phyloP scores from a whole-genome alignment of 345 rosid species.

The Aquilaria yunnanensis region DNA sequence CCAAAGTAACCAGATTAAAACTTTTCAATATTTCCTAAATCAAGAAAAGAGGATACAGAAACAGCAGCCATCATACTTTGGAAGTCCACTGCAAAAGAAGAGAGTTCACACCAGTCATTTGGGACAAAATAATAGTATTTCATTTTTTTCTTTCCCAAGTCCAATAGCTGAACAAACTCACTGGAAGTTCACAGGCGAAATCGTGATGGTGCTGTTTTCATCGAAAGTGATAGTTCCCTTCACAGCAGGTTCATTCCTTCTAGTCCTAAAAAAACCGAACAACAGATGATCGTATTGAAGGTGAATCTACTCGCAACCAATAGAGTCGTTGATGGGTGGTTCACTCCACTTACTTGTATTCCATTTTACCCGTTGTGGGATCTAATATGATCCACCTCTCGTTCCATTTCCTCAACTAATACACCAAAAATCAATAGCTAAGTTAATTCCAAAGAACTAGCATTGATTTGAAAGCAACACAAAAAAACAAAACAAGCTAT shows the following conservation, averaged over 20 bases:
- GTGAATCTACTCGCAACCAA: no score
- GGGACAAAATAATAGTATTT: neutral
- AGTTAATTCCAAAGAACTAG: neutral
- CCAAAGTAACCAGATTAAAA: neutral
- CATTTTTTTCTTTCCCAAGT: constrained; percentile 1
- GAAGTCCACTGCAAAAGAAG: constrained; percentile 71
- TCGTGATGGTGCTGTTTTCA: constrained; percentile 77
- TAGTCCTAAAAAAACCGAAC: constrained; percentile 45
- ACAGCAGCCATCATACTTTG: constrained; percentile 93
- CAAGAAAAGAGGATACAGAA: constrained; percentile 67
- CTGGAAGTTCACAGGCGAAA: constrained; percentile 97
- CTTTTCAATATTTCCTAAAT: neutral
- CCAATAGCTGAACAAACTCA: constrained; percentile 29
- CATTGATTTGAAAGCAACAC: neutral
- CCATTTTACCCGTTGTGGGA: constrained; percentile 97
- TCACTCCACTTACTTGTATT: constrained; percentile 17
- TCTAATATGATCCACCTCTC: constrained; percentile 96
- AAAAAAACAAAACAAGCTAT: neutral
- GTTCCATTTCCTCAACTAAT: constrained; percentile 95
- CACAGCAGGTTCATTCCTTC: constrained; percentile 80
- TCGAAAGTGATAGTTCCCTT: constrained; percentile 81
- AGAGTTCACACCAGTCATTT: constrained; percentile 15
- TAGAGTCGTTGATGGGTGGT: no score
- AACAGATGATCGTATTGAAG: neutral
- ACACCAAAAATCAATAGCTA: constrained; percentile 7